Conservation (phyloP, 1,284 basidiomycete species). For the Thecaphora thlaspeos region DNA sequence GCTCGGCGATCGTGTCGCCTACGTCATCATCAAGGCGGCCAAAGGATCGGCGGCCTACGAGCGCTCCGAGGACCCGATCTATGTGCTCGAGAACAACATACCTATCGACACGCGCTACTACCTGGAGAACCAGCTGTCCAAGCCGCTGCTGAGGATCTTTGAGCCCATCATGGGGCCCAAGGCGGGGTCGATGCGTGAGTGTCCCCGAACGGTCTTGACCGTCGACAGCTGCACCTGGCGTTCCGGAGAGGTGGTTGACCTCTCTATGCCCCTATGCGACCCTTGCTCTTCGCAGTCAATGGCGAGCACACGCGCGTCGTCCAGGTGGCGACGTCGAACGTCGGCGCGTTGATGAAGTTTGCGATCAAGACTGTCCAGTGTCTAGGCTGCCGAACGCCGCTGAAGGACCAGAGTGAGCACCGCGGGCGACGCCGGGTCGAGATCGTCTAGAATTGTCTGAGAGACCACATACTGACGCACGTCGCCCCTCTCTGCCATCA, state of each 20-base stretch:
- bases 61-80: conserved; percentile 56
- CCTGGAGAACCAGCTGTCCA: conserved; percentile 56
- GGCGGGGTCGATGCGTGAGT: conserved; percentile 39
- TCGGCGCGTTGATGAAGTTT: conserved; percentile 57
- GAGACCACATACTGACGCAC: no score
- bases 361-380: conserved; percentile 55
- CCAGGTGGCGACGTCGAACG: conserved; percentile 53
- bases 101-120: conserved; percentile 58
- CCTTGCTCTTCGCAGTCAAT: conserved; percentile 15
- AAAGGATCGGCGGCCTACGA: conserved; percentile 57
- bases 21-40: conserved; percentile 56
- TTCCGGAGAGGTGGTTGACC: no score
- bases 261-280: neutral
- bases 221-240: no score
- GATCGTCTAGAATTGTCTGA: no score
- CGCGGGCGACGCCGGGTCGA: no score
- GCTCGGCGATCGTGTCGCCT: conserved; percentile 56
- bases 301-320: conserved; percentile 56
- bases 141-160: conserved; percentile 57
- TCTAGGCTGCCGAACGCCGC: conserved; percentile 55
- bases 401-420: conserved; percentile 40
- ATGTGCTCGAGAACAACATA: conserved; percentile 57
- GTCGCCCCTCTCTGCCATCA: neutral
- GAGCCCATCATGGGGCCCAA: conserved; percentile 55
- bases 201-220: no score